phyloP scores from a whole-genome alignment of 148 eudicot genomes.

The Limonium bicolor region DNA sequence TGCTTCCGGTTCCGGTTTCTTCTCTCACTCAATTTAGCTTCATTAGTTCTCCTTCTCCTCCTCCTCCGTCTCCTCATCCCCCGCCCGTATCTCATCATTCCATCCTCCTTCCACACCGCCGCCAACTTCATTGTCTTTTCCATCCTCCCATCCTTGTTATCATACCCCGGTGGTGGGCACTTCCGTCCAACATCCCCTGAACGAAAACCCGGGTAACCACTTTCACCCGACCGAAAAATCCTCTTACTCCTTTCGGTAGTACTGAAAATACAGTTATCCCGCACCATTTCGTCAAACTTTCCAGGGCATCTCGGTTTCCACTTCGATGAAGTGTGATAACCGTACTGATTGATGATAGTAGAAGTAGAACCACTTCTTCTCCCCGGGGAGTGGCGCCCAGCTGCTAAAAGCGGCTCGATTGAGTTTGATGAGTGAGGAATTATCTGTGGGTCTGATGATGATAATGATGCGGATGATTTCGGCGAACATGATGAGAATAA shows the following conservation, averaged over 20 bases:
- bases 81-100: constrained; percentile 11
- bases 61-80: constrained; percentile 4
- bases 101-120: neutral
- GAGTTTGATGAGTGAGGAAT: neutral
- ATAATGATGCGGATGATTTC: neutral
- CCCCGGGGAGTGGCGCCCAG: neutral
- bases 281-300: constrained; percentile 18
- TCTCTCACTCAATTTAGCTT: constrained; percentile 4
- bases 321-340: constrained; percentile 6
- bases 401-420: neutral
- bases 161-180: too few species aligned
- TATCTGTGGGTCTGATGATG: neutral
- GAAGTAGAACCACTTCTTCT: neutral
- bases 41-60: neutral
- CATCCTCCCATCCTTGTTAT: too few species aligned
- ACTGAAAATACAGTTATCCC: constrained; percentile 16
- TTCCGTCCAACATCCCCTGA: too few species aligned
- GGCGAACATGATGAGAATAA: neutral
- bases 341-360: neutral
- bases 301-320: constrained; percentile 29
- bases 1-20: neutral
- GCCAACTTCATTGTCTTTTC: neutral
- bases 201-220: constrained; percentile 16
- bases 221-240: constrained; percentile 11
- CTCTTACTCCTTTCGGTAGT: too few species aligned